These are phyloP conservation scores for Withania somnifera DNA, from an alignment of 305 asterid genomes.

Conservation along the genomic window DNA sequence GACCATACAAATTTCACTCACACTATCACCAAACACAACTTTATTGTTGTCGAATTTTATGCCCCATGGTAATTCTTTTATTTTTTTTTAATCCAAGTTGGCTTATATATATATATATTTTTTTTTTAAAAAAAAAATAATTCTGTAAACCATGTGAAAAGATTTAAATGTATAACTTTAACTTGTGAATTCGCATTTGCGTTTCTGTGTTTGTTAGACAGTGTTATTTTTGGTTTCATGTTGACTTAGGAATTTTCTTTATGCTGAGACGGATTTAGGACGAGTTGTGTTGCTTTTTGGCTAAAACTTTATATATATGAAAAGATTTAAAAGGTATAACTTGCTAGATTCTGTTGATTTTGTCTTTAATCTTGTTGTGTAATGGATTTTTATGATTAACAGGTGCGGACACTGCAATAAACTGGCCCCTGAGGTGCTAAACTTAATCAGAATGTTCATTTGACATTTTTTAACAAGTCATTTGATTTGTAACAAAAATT, in stretches of 20 bases:
- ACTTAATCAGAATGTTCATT: neutral
- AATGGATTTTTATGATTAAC: too few species aligned
- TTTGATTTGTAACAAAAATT: neutral
- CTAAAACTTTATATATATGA: neutral
- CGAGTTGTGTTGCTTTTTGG: neutral
- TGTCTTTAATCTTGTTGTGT: too few species aligned
- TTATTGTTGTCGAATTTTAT: conserved; percentile 62
- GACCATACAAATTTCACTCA: conserved; percentile 55
- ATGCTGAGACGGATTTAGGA: neutral
- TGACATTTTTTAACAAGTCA: neutral
- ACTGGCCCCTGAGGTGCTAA: conserved; percentile 73
- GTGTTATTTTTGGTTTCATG: neutral
- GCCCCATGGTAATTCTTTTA: conserved; percentile 52
- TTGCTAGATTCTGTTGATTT: neutral
- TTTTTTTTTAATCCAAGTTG: neutral
- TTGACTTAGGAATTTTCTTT: neutral
- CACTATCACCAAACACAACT: conserved; percentile 31
- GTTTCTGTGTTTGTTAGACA: neutral
- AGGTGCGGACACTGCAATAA: conserved; percentile 83
- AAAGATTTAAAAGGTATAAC: neutral
- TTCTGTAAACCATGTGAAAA: neutral
- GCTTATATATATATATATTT: too few species aligned
- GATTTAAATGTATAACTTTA: neutral
- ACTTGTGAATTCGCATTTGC: neutral
- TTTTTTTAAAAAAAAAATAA: too few species aligned